These are phyloP conservation scores for Paralagenidium karlingii DNA, from an alignment of 352 stramenopile species.

Conservation along the genomic window DNA sequence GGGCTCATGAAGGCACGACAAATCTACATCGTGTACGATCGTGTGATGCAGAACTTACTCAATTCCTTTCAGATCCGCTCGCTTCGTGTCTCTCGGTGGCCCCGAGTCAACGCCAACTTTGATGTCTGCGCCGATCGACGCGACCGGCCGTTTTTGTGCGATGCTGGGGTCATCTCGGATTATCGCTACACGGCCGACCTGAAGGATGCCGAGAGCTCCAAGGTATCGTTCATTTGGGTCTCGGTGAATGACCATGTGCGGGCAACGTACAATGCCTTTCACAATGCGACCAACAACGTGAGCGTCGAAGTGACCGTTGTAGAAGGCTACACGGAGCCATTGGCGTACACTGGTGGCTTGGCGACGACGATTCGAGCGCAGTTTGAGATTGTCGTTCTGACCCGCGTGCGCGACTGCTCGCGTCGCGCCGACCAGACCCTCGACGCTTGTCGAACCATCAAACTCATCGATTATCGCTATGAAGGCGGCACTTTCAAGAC, in stretches of 20 bases:
- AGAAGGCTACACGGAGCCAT: slow-evolving; percentile 30
- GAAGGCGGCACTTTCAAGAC: slow-evolving; percentile 37
- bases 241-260: too few relatives aligned
- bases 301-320: slow-evolving; percentile 32
- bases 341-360: slow-evolving; percentile 26
- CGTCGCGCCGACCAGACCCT: neutral
- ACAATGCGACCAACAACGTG: too few relatives aligned
- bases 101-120: too few relatives aligned
- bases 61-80: too few relatives aligned
- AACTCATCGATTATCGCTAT: slow-evolving; percentile 27
- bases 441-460: slow-evolving; percentile 20
- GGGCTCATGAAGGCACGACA: slow-evolving; percentile 29
- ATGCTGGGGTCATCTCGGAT: too few relatives aligned
- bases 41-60: slow-evolving; percentile 37
- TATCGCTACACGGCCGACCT: too few relatives aligned
- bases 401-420: slow-evolving; percentile 20
- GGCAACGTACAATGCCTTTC: too few relatives aligned
- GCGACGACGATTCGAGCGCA: slow-evolving; percentile 34
- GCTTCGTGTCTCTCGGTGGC: too few relatives aligned
- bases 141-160: slow-evolving; percentile 33
- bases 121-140: slow-evolving; percentile 38
- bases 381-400: slow-evolving; percentile 34
- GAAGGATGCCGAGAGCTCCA: too few relatives aligned
- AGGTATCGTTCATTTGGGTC: too few relatives aligned
- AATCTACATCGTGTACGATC: slow-evolving; percentile 38